Percentiles rank a stretch among this genome's conserved stretches.
These are phyloP conservation scores for Fusarium musae DNA, from an alignment of 2,329 filamentous ascomycete genomes.

Conservation along the genomic window DNA sequence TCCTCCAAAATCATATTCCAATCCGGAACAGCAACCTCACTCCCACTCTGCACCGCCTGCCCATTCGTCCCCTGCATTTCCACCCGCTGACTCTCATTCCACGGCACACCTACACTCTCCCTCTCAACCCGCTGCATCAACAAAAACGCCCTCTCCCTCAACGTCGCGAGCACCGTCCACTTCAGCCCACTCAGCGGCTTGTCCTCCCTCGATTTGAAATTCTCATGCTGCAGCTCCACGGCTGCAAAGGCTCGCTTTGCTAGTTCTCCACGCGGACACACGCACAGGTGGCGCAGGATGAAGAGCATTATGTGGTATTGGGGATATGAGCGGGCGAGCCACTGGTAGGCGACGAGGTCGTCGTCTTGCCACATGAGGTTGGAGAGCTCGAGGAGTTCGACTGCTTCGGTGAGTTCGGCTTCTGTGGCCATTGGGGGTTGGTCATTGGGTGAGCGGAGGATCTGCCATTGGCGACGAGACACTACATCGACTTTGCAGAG, in stretches of 20 bases:
- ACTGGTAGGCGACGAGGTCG: conserved; percentile 51
- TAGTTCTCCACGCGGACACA: conserved; percentile 48
- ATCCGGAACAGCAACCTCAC: conserved; percentile 36
- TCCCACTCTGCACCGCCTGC: not conserved
- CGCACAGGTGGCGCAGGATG: conserved; percentile 56
- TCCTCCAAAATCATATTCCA: conserved; percentile 47
- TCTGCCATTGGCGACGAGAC: conserved; percentile 56
- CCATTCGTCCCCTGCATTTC: not conserved
- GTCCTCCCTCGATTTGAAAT: not conserved
- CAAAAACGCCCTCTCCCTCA: conserved; percentile 46
- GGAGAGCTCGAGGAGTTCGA: conserved; percentile 48
- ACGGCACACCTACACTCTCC: not conserved
- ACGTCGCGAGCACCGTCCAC: conserved; percentile 46
- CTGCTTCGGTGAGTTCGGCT: conserved; percentile 49
- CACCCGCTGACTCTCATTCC: not conserved
- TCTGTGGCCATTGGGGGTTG: conserved; percentile 42
- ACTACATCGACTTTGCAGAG: conserved; percentile 58
- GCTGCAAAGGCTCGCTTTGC: conserved; percentile 49
- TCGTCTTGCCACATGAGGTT: conserved; percentile 49
- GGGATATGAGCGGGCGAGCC: conserved; percentile 53
- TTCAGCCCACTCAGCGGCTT: conserved; percentile 38
- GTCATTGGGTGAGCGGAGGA: conserved; percentile 36
- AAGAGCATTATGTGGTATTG: conserved; percentile 58
- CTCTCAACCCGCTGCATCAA: conserved; percentile 32
- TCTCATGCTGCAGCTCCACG: conserved; percentile 26